Evolutionary conservation across 176 grass and related monocot genomes (phyloP).

Genomic region (Hordeum marinum): DNA sequence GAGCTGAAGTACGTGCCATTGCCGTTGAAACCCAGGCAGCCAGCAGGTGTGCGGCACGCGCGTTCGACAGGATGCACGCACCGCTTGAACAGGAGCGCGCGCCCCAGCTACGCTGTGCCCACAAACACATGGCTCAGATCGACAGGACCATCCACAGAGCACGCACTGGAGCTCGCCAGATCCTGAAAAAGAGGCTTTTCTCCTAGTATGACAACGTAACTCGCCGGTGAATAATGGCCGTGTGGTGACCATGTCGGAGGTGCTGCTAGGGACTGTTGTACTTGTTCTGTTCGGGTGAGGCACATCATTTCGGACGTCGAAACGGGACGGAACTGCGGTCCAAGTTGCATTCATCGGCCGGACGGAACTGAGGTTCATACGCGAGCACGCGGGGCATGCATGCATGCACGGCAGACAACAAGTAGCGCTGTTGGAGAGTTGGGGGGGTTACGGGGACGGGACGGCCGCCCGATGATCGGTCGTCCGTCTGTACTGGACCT

Average conservation of each 20-base stretch:
- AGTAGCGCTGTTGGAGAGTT: too few relatives aligned
- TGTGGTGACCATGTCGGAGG: background rate
- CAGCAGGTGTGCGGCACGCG: background rate
- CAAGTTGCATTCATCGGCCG: background rate
- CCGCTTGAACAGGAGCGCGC: background rate
- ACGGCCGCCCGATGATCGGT: too few relatives aligned
- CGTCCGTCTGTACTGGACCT: too few relatives aligned
- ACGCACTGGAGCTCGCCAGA: background rate
- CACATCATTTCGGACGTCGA: too few relatives aligned
- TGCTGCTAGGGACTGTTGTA: background rate
- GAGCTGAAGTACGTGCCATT: background rate
- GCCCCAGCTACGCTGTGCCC: background rate
- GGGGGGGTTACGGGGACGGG: too few relatives aligned
- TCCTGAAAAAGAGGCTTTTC: background rate
- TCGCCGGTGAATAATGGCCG: background rate
- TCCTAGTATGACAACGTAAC: background rate
- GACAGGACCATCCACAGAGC: background rate
- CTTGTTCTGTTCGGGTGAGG: too few relatives aligned
- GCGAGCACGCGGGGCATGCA: too few relatives aligned
- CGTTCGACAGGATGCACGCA: background rate
- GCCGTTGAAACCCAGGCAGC: background rate
- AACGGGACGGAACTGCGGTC: background rate
- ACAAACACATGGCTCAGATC: background rate
- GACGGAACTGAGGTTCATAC: too few relatives aligned
- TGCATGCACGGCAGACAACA: too few relatives aligned